phyloP scores from a whole-genome alignment of 192 early-diverging fungal genomes.

The Pilobolus umbonatus region DNA sequence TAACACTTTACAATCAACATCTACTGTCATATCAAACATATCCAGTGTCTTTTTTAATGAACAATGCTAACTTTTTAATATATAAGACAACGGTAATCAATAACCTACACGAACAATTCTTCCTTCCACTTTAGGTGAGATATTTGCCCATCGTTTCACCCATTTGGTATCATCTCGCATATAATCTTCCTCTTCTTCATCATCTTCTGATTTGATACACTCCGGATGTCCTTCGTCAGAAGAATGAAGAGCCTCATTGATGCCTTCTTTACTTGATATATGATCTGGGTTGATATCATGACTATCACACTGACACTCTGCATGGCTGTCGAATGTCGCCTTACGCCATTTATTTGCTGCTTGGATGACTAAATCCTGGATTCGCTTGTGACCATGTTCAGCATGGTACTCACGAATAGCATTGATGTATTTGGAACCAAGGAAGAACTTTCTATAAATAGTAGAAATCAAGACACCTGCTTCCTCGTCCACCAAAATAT shows the following conservation, averaged over 20 bases:
- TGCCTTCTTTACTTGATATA: slow-evolving; percentile 10
- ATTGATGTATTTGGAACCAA: slow-evolving; percentile 56
- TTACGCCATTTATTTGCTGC: slow-evolving; percentile 19
- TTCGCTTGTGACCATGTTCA: neutral
- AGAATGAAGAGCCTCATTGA: slow-evolving; percentile 20
- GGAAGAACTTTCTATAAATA: slow-evolving; percentile 51
- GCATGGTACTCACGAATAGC: slow-evolving; percentile 41
- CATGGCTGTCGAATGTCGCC: neutral
- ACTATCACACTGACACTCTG: neutral
- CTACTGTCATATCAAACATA: no score
- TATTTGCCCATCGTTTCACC: slow-evolving; percentile 52
- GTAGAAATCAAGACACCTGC: slow-evolving; percentile 54
- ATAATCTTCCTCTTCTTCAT: slow-evolving; percentile 34
- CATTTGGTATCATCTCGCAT: slow-evolving; percentile 24
- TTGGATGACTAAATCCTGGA: neutral
- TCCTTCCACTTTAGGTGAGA: slow-evolving; percentile 49
- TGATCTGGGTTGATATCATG: slow-evolving; percentile 10
- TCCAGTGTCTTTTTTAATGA: no score
- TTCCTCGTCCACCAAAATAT: slow-evolving; percentile 57
- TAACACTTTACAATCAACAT: no score
- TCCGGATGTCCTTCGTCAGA: slow-evolving; percentile 19
- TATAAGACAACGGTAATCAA: no score
- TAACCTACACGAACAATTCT: slow-evolving; percentile 38
- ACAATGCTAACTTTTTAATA: no score
- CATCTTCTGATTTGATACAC: slow-evolving; percentile 38